Base-by-base conservation (phyloP, 1,284 basidiomycete genomes). In the Sphagnurus paluster region DNA sequence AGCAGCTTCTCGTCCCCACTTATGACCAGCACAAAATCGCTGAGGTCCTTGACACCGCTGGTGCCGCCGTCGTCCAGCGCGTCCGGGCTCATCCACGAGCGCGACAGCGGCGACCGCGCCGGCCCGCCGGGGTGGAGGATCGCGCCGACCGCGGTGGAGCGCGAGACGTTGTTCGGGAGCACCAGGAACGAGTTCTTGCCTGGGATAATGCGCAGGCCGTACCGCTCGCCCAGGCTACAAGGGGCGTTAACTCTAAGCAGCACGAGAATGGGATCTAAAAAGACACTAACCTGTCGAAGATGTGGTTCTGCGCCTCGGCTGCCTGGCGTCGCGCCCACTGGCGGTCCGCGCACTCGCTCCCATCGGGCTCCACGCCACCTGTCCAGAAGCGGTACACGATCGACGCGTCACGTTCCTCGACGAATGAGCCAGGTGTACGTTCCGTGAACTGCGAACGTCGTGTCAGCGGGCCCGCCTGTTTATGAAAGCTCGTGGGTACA, bases 281-380 rank as follows among this genome's bases (percentile, higher is more conserved):
- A 10, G n/a, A 4, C 14, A 55, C 65, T 39, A 30, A 78, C 78
- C 77, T 81, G 63, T 90, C 90, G 62, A 89, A 93, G 53, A 94
- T 90, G 61, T 93, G 87, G 64, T 93, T 93, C 65, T 93, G 90
- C 19, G 90, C 90, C 63, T 93, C 92, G 0, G 89, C 88, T 2
- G 91, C 90, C 63, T 93, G 90, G 19, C 91, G 72, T 21, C 84
- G 77, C 0, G 90, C 90, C 55, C 55, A 55, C 23, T 45, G 46
- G 32, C 54, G 41, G 39, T 53, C 46, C 17, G 52, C 40, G 14
- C 42, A 38, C 32, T 55, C 53, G n/a, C 26, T 32, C 1, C 36
- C 38, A 23, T 52, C 48, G 9, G 39, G 39, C 24, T 36, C 33
- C 80, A 74, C 56, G 85, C 83, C 1, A 77, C 75, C 80, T 2